Base-by-base conservation (phyloP, 768 basidiomycete species). In the Suillus luteus region DNA sequence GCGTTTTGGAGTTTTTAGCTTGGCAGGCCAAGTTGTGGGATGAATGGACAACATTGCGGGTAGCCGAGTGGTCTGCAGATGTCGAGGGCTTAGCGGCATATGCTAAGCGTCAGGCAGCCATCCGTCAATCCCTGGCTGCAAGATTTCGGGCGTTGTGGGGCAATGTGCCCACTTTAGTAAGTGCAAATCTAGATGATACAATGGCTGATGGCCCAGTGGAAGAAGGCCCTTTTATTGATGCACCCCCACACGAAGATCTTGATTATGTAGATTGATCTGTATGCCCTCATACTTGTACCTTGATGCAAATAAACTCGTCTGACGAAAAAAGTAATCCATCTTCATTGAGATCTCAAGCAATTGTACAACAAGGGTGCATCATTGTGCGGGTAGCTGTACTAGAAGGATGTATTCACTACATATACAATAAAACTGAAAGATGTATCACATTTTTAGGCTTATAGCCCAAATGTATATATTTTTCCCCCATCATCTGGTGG, bases 11-110 rank as follows among this genome's bases (percentile, higher is more conserved):
- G 15, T 66, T 60, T 27, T n/a, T 67, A 8, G 57, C 41, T 19
- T 65, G 52, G 59, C 63, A 62, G 38, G 58, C 63, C 12, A 43
- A 31, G n/a, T 68, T 63, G 67, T 68, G 67, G 67, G 46, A 63
- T 14, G 48, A 14, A 43, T 57, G 35, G 48, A 46, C 27, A 27
- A 44, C 24, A 24, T 17, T 40, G 27, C 41, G 12, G 33, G 22
- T 22, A 7, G 62, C 63, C 14, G 22, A 33, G 38, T 22, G 15
- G 27, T 15, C 63, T 19, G 62, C 5, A 22, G 27, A 65, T 54
- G 37, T 22, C 15, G 4, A 27, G 22, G 64, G 64, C 19, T 27
- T 65, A 11, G 35, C 9, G 22, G 64, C 64, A 12, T 65, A 65
- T 17, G 64, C 64, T 7, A 22, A n/a, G 19, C 22, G 22, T 10